phyloP scores from a whole-genome alignment of 148 eudicot species.

The Vaccinium macrocarpon region DNA sequence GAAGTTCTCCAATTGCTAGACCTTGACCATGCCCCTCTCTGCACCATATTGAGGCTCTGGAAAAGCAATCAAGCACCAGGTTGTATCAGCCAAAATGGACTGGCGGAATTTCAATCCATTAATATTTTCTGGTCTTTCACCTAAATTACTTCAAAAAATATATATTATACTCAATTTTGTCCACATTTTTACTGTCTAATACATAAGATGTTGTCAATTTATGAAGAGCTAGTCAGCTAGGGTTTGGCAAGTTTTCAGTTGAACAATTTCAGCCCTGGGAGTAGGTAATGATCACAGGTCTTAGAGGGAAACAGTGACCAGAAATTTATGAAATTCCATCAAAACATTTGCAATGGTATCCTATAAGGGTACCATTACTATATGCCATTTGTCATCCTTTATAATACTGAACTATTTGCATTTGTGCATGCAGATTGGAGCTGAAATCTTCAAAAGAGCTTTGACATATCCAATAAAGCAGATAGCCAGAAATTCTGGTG shows the following conservation, averaged over 20 bases:
- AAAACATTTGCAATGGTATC: not conserved
- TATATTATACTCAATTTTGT: not conserved
- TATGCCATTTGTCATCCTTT: not conserved
- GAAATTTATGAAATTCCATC: not conserved
- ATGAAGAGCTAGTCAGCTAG: no score
- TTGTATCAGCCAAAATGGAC: not conserved
- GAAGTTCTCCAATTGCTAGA: not conserved
- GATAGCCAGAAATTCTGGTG: constrained; percentile 88
- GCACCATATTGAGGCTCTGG: not conserved
- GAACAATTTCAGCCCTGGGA: not conserved
- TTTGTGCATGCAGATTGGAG: constrained; percentile 64
- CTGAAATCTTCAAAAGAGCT: constrained; percentile 83
- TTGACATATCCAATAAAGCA: constrained; percentile 72
- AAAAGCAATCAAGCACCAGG: not conserved
- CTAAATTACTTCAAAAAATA: not conserved
- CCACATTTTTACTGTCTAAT: not conserved
- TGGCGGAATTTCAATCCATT: not conserved
- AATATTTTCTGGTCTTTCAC: not conserved
- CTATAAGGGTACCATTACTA: no score
- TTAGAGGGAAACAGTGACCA: not conserved
- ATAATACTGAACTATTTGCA: not conserved
- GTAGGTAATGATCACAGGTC: not conserved
- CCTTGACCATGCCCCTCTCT: not conserved
- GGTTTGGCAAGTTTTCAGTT: not conserved
- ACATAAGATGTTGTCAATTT: not conserved